Evolutionary conservation across 352 stramenopile genomes (phyloP), one percentile per base, ranked within the genome.

Genomic region (Phytophthora melonis): DNA sequence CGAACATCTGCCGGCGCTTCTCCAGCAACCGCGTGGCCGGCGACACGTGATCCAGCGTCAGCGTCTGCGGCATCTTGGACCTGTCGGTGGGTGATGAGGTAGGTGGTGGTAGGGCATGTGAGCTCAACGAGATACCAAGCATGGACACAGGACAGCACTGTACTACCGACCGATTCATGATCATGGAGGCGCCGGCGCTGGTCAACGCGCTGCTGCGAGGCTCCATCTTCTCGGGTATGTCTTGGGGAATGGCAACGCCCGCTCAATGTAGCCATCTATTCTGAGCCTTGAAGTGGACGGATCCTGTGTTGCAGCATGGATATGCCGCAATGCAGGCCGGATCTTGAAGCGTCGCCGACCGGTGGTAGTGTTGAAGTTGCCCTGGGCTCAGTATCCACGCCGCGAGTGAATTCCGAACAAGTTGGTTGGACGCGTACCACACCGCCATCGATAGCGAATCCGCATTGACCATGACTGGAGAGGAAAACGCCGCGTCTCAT

Each of bases 1-100:
- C 95, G 80, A 98, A 98, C 93, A 98, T 98, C 74, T 99, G 95
- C 14, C 96, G 83, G 4, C 95, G 86, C 77, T 99, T 98, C 72
- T 99, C 96, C 14, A 99, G 80, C 53, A 99, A 63, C 7, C 95
- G 79, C 13, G 96, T 98, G 13, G 94, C 94, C 3, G 96, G 94
- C 1, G 92, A 98, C 0, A 99, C 93, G 67, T 98, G 91, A 65
- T 98, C 93, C 34, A 99, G 78, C 23, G 93, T 92, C 59, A 98
- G 68, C 7, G 91, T 98, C 71, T 97, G 91, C 30, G 93, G 89
- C 74, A 93, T 90, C 36, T 90, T 94, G 9, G 82, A 75, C 16
- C 63, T 69, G 53, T 50, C 18, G 41, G 41, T 49, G 16, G 5
- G 25, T 30, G 41, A 19, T 49, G 41, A 14, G 16, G 25, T 2